Evolutionary conservation across 192 early-diverging fungal species (phyloP).

Genomic region (Piromyces finnis): DNA sequence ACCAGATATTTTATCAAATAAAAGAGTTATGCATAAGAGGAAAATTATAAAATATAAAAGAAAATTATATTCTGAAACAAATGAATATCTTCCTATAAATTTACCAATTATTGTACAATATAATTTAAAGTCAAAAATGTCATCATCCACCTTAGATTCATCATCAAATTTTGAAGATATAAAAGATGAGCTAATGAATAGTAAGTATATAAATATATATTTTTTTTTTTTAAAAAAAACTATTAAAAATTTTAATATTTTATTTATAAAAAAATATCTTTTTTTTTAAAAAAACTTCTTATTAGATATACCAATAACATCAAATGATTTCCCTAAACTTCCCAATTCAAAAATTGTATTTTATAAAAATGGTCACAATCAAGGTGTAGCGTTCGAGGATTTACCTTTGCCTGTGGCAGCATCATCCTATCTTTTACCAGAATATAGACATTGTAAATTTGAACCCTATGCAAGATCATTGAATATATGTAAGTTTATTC

Average conservation of each 20-base stretch:
- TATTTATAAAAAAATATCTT: too few species aligned
- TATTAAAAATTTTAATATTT: too few species aligned
- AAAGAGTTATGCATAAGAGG: not conserved
- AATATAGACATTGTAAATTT: not conserved
- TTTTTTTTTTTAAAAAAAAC: too few species aligned
- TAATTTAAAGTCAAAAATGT: not conserved
- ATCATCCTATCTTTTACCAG: not conserved
- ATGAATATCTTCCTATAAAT: not conserved
- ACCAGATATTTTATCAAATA: constrained; percentile 5
- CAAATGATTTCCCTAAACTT: constrained; percentile 1
- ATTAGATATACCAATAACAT: not conserved
- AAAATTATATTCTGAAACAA: not conserved
- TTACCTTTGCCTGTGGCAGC: constrained; percentile 19
- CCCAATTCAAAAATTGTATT: constrained; percentile 33
- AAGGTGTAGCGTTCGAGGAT: constrained; percentile 32
- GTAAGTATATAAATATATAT: too few species aligned
- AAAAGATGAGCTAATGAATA: not conserved
- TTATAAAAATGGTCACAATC: constrained; percentile 44
- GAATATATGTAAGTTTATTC: not conserved
- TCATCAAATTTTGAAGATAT: not conserved
- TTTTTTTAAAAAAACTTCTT: too few species aligned
- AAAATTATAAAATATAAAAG: not conserved
- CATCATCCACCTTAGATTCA: not conserved
- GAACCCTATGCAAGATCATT: not conserved
- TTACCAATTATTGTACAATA: not conserved